Conservation (phyloP, 805 yeast species). For the Pichia heedii region DNA sequence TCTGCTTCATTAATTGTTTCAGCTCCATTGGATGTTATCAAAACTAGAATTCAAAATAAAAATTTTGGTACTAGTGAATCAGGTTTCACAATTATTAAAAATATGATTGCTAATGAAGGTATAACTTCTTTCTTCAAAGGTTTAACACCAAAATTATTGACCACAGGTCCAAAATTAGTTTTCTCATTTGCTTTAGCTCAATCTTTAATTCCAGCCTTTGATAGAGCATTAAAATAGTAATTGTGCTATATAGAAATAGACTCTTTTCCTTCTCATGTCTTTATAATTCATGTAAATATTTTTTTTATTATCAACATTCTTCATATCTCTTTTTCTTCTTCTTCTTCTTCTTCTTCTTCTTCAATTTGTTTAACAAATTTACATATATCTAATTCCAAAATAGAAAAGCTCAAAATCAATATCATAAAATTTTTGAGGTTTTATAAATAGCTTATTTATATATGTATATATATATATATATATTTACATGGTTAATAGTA, state of each 20-base stretch:
- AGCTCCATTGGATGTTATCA: slow-evolving; percentile 96
- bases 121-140: slow-evolving; percentile 89
- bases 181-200: slow-evolving; percentile 98
- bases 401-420: no score
- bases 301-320: no score
- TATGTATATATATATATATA: no score
- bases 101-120: slow-evolving; percentile 91
- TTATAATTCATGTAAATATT: background rate
- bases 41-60: slow-evolving; percentile 96
- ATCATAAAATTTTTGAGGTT: no score
- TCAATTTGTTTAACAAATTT: no score
- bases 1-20: slow-evolving; percentile 92
- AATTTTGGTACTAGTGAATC: slow-evolving; percentile 93
- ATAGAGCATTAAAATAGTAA: slow-evolving; percentile 46
- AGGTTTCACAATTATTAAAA: slow-evolving; percentile 86
- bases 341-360: no score
- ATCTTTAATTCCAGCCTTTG: slow-evolving; percentile 93
- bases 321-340: no score
- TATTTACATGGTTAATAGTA: no score
- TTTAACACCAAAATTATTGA: slow-evolving; percentile 87
- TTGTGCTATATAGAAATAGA: no score
- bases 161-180: slow-evolving; percentile 97
- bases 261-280: background rate
- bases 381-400: no score
- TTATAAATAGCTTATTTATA: no score